Evolutionary conservation across 192 early-diverging fungal genomes (phyloP).

Genomic region (Gaertneriomyces sp.): DNA sequence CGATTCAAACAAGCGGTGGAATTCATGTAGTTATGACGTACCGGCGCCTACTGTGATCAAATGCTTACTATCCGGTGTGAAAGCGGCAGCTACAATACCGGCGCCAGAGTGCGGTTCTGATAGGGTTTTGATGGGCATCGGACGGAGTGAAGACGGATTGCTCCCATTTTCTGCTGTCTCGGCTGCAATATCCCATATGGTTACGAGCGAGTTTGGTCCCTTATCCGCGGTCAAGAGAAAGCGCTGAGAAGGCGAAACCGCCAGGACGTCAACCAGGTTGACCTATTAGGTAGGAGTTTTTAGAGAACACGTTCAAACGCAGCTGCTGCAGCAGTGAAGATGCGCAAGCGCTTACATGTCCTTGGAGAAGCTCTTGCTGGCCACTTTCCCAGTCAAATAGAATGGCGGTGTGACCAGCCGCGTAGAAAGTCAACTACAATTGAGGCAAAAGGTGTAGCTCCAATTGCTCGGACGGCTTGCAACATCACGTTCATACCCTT

Average conservation of each 20-base stretch:
- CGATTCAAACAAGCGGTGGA: not conserved
- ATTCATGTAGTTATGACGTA: slow-evolving; percentile 9
- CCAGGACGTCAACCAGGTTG: slow-evolving; percentile 44
- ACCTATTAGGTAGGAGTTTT: slow-evolving; percentile 25
- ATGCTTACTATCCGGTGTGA: slow-evolving; percentile 47
- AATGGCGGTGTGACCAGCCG: slow-evolving; percentile 52
- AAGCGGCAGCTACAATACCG: slow-evolving; percentile 44
- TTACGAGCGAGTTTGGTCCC: slow-evolving; percentile 45
- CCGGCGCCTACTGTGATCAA: slow-evolving; percentile 54
- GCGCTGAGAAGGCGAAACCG: slow-evolving; percentile 39
- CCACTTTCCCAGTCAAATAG: slow-evolving; percentile 44
- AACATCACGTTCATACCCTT: no score
- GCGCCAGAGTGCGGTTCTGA: slow-evolving; percentile 49
- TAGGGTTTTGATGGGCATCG: slow-evolving; percentile 56
- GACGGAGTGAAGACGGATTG: slow-evolving; percentile 14
- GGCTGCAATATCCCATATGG: slow-evolving; percentile 53
- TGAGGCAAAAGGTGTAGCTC: no score
- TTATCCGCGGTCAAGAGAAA: slow-evolving; percentile 55
- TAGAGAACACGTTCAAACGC: not conserved
- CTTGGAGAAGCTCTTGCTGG: slow-evolving; percentile 51
- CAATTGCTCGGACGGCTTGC: no score
- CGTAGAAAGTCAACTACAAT: slow-evolving; percentile 47
- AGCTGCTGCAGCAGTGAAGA: not conserved
- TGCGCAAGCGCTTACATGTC: slow-evolving; percentile 44
- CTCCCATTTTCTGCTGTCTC: not conserved